Evolutionary conservation across 73 alveolate genomes (phyloP).

Genomic region (Effrenium voratum): DNA sequence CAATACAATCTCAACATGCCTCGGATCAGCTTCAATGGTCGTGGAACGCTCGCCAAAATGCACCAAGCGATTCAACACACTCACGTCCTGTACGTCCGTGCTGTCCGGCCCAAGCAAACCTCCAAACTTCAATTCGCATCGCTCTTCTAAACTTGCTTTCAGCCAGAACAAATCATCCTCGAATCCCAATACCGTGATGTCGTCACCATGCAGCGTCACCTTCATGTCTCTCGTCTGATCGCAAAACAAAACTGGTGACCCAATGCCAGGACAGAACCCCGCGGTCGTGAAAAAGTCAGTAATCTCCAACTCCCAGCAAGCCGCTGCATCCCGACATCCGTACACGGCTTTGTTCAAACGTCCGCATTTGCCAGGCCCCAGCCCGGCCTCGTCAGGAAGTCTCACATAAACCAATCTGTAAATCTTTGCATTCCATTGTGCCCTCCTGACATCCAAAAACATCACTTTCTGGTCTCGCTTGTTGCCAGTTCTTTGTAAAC

Average conservation of each 20-base stretch:
- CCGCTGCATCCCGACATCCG: not conserved
- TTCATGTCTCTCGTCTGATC: not conserved
- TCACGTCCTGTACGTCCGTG: not conserved
- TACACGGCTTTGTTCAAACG: not conserved
- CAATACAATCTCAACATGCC: not conserved
- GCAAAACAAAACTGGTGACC: not conserved
- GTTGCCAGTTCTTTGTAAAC: not conserved
- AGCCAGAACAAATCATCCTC: not conserved
- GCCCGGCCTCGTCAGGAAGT: not conserved
- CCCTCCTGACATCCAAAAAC: not conserved
- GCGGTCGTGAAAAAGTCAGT: not conserved
- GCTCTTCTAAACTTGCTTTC: not conserved
- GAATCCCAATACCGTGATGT: not conserved
- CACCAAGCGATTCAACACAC: not conserved
- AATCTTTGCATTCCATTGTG: not conserved
- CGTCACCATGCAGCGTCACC: not conserved
- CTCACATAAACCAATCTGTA: not conserved
- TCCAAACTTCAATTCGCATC: not conserved
- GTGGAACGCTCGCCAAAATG: not conserved
- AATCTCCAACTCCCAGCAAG: not conserved
- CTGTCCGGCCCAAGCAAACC: conserved; percentile 18
- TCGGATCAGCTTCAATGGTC: not conserved
- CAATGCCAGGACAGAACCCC: not conserved
- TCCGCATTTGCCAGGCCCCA: not conserved
- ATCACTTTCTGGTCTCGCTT: not conserved